phyloP scores from a whole-genome alignment of 2,329 filamentous ascomycete species.

The Paraphoma sp. region DNA sequence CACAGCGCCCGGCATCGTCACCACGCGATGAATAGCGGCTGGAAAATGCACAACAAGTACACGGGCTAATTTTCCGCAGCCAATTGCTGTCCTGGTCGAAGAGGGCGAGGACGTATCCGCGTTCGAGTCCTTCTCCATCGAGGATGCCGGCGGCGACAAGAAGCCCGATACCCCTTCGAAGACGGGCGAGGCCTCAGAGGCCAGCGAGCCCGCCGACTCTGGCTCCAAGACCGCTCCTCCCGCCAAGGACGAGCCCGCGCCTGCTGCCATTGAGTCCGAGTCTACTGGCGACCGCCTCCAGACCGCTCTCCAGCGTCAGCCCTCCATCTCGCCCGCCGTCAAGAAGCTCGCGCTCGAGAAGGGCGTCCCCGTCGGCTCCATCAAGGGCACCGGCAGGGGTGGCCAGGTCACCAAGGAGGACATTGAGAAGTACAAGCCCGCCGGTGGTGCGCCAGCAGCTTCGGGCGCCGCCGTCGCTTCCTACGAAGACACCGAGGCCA shows the following conservation, averaged over 20 bases:
- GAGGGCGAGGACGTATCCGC: constrained; percentile 86
- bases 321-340: constrained; percentile 73
- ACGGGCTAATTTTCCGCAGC: constrained; percentile 62
- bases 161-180: constrained; percentile 68
- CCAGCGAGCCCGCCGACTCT: constrained; percentile 65
- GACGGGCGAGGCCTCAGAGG: constrained; percentile 64
- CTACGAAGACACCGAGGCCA: constrained; percentile 85
- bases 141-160: constrained; percentile 89
- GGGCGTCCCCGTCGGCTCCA: constrained; percentile 74
- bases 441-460: constrained; percentile 54
- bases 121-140: constrained; percentile 86
- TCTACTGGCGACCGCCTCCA: constrained; percentile 79
- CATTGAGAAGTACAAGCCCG: constrained; percentile 82
- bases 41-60: not conserved
- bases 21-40: too few relatives aligned
- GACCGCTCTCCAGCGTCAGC: constrained; percentile 82
- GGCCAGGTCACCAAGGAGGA: constrained; percentile 92
- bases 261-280: constrained; percentile 72
- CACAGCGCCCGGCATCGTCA: not conserved
- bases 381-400: constrained; percentile 87
- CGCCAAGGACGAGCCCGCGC: constrained; percentile 57
- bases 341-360: constrained; percentile 86
- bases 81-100: constrained; percentile 93
- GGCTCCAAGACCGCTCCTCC: constrained; percentile 65
- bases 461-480: constrained; percentile 64